phyloP scores from a whole-genome alignment of 768 basidiomycete genomes.

The Russula olivacea region DNA sequence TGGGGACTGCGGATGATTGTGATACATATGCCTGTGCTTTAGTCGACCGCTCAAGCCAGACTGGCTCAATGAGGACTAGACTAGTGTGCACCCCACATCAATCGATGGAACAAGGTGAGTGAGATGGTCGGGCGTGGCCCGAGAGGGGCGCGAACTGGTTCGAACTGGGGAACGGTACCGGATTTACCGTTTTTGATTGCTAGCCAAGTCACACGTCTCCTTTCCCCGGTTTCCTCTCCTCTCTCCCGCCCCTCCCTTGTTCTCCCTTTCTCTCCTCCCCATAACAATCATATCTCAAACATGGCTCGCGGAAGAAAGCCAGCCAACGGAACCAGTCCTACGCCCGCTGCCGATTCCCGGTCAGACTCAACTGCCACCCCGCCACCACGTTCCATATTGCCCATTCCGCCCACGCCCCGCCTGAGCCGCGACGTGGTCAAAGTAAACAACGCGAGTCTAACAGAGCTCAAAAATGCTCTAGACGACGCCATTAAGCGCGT shows the following conservation, averaged over 20 bases:
- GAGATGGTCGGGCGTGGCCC: neutral
- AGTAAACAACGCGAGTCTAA: slow-evolving; percentile 47
- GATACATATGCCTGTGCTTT: too few species aligned
- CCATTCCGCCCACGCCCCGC: slow-evolving; percentile 25
- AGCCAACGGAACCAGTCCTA: slow-evolving; percentile 18
- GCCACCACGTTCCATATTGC: slow-evolving; percentile 21
- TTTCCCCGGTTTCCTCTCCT: neutral
- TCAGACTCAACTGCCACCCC: slow-evolving; percentile 15
- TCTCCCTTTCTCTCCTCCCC: neutral
- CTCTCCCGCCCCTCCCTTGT: neutral
- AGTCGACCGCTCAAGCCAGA: too few species aligned
- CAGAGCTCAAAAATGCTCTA: slow-evolving; percentile 48
- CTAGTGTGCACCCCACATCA: too few species aligned
- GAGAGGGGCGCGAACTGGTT: slow-evolving; percentile 14
- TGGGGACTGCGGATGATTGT: too few species aligned
- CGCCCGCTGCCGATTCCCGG: slow-evolving; percentile 4
- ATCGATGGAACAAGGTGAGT: neutral
- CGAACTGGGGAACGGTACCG: slow-evolving; percentile 1
- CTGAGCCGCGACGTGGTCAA: slow-evolving; percentile 37
- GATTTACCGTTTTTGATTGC: neutral
- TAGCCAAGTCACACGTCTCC: neutral
- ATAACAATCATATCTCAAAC: neutral
- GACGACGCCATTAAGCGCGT: slow-evolving; percentile 92
- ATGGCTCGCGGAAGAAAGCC: slow-evolving; percentile 25
- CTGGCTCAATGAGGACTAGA: too few species aligned